Percentiles rank a stretch among this genome's conserved stretches.
Conservation (phyloP, 1,284 basidiomycete genomes). For the Kwoniella shivajii region DNA sequence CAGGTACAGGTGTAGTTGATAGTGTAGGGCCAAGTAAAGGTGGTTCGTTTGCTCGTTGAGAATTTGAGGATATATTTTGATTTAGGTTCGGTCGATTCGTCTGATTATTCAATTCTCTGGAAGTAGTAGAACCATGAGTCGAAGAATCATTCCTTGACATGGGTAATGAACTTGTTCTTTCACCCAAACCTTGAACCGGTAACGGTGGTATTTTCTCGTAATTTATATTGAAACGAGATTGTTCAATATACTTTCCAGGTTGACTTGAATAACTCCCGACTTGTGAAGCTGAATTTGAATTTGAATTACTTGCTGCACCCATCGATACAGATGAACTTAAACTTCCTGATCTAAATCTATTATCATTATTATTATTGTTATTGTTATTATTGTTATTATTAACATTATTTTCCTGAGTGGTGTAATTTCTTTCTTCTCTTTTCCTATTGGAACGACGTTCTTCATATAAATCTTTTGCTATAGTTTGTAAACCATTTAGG, state of each 20-base stretch:
- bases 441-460: slow-evolving; percentile 16
- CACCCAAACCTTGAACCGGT: slow-evolving; percentile 2
- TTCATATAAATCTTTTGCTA: slow-evolving; percentile 37
- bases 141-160: slow-evolving; percentile 19
- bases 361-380: background rate
- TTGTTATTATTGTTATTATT: background rate
- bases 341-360: background rate
- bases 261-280: background rate
- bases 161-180: slow-evolving; percentile 14
- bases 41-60: background rate
- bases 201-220: background rate
- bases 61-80: background rate
- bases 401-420: background rate
- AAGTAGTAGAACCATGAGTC: background rate
- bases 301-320: slow-evolving; percentile 1
- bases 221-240: background rate
- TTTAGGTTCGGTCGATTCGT: background rate
- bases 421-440: slow-evolving; percentile 1
- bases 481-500: slow-evolving; percentile 31
- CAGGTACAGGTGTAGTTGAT: background rate
- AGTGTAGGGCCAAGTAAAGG: background rate
- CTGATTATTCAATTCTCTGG: background rate
- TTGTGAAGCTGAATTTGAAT: background rate
- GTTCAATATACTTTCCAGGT: slow-evolving; percentile 8
- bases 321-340: no score